phyloP scores from a whole-genome alignment of 1,139 yeast genomes.

The Candida pseudoviswanathii region DNA sequence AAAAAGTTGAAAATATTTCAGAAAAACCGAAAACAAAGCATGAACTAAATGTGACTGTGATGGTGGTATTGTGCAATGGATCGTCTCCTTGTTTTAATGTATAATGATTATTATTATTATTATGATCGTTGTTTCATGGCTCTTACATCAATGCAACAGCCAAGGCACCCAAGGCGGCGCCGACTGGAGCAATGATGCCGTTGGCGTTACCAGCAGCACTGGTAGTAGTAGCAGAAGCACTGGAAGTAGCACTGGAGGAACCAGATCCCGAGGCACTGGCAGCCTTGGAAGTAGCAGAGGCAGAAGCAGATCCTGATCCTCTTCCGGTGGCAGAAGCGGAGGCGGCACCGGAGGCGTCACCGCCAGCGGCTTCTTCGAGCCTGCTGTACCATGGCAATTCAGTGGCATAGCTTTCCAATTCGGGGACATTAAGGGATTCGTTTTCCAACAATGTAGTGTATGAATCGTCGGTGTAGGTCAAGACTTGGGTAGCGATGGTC shows the following conservation, averaged over 20 bases:
- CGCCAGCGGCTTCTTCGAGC: constrained; percentile 24
- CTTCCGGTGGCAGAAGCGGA: constrained; percentile 3
- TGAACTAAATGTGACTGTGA: neutral
- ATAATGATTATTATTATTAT: too few relatives aligned
- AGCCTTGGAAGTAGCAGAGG: constrained; percentile 13
- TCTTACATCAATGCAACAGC: constrained; percentile 38
- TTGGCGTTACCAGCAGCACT: constrained; percentile 17
- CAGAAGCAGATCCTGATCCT: constrained; percentile 8
- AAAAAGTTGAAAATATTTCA: neutral
- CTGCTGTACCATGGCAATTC: constrained; percentile 48
- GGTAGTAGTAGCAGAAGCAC: constrained; percentile 7
- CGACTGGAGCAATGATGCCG: constrained; percentile 30
- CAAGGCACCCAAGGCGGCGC: constrained; percentile 38
- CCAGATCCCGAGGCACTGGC: constrained; percentile 14
- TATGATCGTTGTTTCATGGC: neutral
- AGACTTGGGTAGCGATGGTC: constrained; percentile 37
- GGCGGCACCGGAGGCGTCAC: constrained; percentile 11
- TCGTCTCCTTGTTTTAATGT: neutral
- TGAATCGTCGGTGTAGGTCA: constrained; percentile 41
- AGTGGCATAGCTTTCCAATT: constrained; percentile 38
- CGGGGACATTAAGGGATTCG: constrained; percentile 22
- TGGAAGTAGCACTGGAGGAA: constrained; percentile 4
- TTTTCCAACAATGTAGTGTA: constrained; percentile 44
- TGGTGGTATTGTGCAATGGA: neutral
- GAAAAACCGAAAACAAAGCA: neutral